Base-by-base conservation (phyloP, 805 yeast species). In the Spathaspora girioi region DNA sequence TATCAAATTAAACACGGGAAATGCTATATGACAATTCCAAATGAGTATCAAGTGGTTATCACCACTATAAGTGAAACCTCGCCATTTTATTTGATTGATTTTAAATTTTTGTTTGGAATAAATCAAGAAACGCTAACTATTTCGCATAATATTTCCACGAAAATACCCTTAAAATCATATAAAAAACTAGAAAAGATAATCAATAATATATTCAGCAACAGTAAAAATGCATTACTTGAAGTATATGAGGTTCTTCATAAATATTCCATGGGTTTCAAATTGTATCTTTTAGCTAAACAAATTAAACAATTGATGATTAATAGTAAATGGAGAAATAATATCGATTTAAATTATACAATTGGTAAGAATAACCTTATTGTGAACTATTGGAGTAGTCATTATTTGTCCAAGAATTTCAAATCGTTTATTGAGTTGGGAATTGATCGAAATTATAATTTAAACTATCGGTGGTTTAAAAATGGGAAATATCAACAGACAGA, bases 41-140 rank as follows among this genome's bases (percentile, higher is more conserved):
- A 81, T 49, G 86, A 86, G 47, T 90, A 88, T 61, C 83, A 84
- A 63, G 71, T 70, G 1, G 61, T 70, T 19, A 78, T 90, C 14
- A 89, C 91, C 20, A 75, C 92, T n/a, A 88, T 94, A 0, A 83
- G 89, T 38, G 76, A 73, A 48, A 43, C 60, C 41, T 80, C 90
- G 0, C 90, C 90, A 14, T 85, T 87, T 59, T 88, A 84, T 62
- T 76, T 90, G 53, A 87, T 93, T 18, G 93, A 89, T 63, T 86
- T 91, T 66, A 77, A 81, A 50, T 79, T 91, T 50, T 70, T 79
- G 19, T 85, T 87, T 59, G 76, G 79, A 9, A 71, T 77, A 26
- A 69, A 69, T 53, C 73, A 68, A 4, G 75, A 69, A 46, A 66
- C 68, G 1, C 51, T 62, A 10, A 57, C 70, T 42, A 69, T 69